Percentiles rank a stretch among this genome's conserved stretches.
These are phyloP conservation scores for Xylaria cubensis DNA, from an alignment of 495 filamentous ascomycete species.

Conservation along the genomic window DNA sequence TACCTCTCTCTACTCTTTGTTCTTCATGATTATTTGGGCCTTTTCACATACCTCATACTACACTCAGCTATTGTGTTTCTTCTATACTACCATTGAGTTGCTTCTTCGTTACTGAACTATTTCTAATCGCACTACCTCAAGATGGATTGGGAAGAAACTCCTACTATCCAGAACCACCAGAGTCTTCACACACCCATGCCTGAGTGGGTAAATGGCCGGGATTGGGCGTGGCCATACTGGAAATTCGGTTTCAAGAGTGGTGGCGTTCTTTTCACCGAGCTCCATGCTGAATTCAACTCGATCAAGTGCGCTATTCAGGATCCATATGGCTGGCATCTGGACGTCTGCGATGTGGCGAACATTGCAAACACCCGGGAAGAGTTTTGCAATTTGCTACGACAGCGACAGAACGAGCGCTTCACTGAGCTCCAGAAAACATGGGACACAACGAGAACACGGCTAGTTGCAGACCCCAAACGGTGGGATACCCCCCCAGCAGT, in stretches of 20 bases:
- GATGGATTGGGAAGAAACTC: background rate
- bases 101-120: background rate
- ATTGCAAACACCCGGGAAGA: background rate
- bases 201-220: background rate
- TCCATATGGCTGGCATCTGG: constrained; percentile 12
- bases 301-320: constrained; percentile 12
- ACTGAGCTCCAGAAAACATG: background rate
- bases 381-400: background rate
- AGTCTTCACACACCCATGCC: background rate
- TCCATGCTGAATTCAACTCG: constrained; percentile 1
- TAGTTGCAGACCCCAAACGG: background rate
- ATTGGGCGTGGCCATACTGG: constrained; percentile 1
- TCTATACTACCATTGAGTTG: background rate
- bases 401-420: constrained; percentile 9
- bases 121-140: background rate
- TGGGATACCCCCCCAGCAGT: background rate
- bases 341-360: constrained; percentile 4
- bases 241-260: constrained; percentile 1
- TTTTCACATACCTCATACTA: no score
- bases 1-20: no score
- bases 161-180: background rate
- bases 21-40: no score
- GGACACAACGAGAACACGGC: background rate
- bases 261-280: background rate
- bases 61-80: background rate